Evolutionary conservation across 73 alveolate species (phyloP), one percentile per base, ranked within the genome.

Genomic region (Paramecium biaurelia): DNA sequence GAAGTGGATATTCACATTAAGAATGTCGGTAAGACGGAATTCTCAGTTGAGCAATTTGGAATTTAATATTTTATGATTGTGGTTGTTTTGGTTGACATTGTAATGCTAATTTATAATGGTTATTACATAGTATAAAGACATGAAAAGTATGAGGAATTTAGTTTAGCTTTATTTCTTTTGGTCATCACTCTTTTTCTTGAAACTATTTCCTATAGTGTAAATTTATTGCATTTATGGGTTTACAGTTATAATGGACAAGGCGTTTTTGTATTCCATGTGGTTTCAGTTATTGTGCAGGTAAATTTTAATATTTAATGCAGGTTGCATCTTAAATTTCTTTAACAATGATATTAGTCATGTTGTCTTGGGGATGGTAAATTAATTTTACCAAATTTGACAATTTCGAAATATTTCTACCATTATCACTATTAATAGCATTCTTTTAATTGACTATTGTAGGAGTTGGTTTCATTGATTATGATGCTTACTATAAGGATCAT

Each of bases 291-390:
- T 32, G 38, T 84, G 0, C 84, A 92, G 26, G 47, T 85, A 72
- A 34, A 9, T 12, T 1, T 72, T 72, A 11, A 4, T 23, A 4
- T 12, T 72, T 4, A 30, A 14, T 4, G 10, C 18, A 72, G 86
- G 72, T 79, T 79, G 47, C 63, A 30, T 41, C 90, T 14, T 18
- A 79, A 79, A 20, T 79, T 12, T 23, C 30, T 9, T 34, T 92
- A 26, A 47, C 95, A 3, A 45, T 76, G 92, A 35, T 85, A 14
- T 38, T 92, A 23, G 63, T 86, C 4, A 56, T 67, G 59, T 76
- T 92, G 28, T 70, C 95, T 42, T 70, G 85, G 89, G 95, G 95
- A 18, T 92, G 95, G 95, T 20, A 85, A 8, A 86, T 92, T 3
- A 92, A 38, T 28, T 92, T 53, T 41, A 92, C 35, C 24, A 93